Evolutionary conservation across 2,329 filamentous ascomycete species (phyloP).

Genomic region (Fusarium abutilonis): DNA sequence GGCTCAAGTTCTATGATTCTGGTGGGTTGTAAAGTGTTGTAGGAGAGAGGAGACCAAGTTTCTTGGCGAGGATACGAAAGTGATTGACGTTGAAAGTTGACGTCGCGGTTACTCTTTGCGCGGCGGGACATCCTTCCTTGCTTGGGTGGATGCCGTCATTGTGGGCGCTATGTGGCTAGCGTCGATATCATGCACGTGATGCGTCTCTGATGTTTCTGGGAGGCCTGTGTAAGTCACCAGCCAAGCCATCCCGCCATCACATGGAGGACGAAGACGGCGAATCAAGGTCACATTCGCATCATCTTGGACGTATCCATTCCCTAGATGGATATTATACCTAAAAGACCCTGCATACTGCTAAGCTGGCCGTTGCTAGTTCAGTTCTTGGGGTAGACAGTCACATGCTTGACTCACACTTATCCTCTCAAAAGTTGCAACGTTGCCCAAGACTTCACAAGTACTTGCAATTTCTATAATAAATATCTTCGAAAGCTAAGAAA

Average conservation of each 20-base stretch:
- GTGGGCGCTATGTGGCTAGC: conserved; percentile 42
- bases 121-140: conserved; percentile 39
- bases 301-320: background rate
- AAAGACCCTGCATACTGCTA: background rate
- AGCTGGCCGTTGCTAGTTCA: background rate
- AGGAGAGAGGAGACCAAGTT: conserved; percentile 18
- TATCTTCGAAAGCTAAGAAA: too few species aligned
- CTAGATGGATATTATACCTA: background rate
- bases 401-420: conserved; percentile 9
- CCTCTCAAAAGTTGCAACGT: background rate
- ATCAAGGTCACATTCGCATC: conserved; percentile 22
- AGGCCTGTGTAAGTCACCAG: conserved; percentile 12
- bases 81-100: conserved; percentile 37
- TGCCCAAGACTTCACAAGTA: too few species aligned
- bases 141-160: conserved; percentile 45
- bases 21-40: conserved; percentile 10
- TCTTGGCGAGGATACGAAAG: conserved; percentile 11
- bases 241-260: conserved; percentile 18
- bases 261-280: conserved; percentile 8
- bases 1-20: background rate
- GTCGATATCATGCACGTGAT: conserved; percentile 37
- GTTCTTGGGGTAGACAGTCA: conserved; percentile 10
- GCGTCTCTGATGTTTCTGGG: conserved; percentile 6
- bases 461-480: too few species aligned
- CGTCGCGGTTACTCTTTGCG: conserved; percentile 29